These are phyloP conservation scores for Fraxinus angustifolia DNA, from an alignment of 305 asterid genomes.

Conservation along the genomic window DNA sequence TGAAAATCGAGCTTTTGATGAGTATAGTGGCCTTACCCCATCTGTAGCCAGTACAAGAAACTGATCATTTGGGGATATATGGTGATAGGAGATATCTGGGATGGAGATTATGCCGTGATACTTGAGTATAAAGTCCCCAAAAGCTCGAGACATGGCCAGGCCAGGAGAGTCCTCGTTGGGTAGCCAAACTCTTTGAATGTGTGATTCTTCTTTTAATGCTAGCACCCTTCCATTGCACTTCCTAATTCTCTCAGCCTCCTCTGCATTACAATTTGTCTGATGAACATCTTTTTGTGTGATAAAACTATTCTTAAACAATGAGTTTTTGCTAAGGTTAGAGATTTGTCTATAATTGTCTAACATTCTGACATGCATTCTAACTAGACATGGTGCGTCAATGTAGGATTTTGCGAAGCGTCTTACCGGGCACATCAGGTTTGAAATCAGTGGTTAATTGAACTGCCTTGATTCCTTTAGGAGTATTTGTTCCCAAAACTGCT, in stretches of 20 bases:
- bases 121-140: constrained; percentile 74
- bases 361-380: background rate
- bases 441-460: constrained; percentile 73
- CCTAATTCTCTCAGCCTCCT: constrained; percentile 75
- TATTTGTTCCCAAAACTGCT: constrained; percentile 59
- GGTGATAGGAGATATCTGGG: constrained; percentile 61
- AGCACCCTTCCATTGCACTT: constrained; percentile 65
- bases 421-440: constrained; percentile 73
- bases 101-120: constrained; percentile 56
- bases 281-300: background rate
- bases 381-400: background rate
- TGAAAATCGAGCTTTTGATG: background rate
- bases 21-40: constrained; percentile 45
- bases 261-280: constrained; percentile 34
- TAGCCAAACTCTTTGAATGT: constrained; percentile 73
- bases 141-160: constrained; percentile 83
- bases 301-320: background rate
- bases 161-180: constrained; percentile 76
- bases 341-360: too few species aligned
- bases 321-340: too few species aligned
- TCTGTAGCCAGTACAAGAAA: constrained; percentile 73
- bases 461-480: constrained; percentile 42
- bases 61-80: constrained; percentile 45
- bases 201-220: constrained; percentile 63
- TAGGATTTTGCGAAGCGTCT: constrained; percentile 13